These are phyloP conservation scores for Bipolaris oryzae DNA, from an alignment of 2,329 filamentous ascomycete species.

Conservation along the genomic window DNA sequence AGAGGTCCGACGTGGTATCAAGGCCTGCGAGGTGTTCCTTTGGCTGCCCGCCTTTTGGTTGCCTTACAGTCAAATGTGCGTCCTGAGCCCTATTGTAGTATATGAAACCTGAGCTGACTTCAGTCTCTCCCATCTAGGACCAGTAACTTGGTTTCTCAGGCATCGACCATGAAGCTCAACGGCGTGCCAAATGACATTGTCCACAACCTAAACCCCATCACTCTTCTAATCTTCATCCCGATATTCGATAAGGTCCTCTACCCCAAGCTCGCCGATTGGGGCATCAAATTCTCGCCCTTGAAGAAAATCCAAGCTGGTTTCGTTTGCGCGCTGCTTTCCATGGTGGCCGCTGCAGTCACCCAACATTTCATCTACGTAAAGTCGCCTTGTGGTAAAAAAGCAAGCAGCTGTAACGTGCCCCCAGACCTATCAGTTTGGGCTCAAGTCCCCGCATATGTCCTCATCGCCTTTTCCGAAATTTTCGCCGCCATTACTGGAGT, in stretches of 20 bases:
- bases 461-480: slow-evolving; percentile 64
- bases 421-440: slow-evolving; percentile 58
- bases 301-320: slow-evolving; percentile 76
- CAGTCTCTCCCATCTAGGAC: slow-evolving; percentile 53
- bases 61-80: slow-evolving; percentile 62
- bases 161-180: slow-evolving; percentile 57
- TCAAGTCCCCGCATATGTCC: slow-evolving; percentile 57
- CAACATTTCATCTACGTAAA: slow-evolving; percentile 62
- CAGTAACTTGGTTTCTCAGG: slow-evolving; percentile 62
- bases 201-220: slow-evolving; percentile 76
- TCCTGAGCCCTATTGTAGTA: background rate
- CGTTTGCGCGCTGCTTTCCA: slow-evolving; percentile 67
- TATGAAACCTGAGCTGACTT: background rate
- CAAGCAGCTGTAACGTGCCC: slow-evolving; percentile 43
- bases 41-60: slow-evolving; percentile 56
- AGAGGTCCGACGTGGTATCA: slow-evolving; percentile 34
- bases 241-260: slow-evolving; percentile 67
- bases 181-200: slow-evolving; percentile 79
- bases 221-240: slow-evolving; percentile 76
- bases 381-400: slow-evolving; percentile 50
- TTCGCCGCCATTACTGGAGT: slow-evolving; percentile 70
- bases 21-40: slow-evolving; percentile 53
- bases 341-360: slow-evolving; percentile 61
- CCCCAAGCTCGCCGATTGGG: slow-evolving; percentile 66
- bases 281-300: slow-evolving; percentile 72